These are phyloP conservation scores for Phaeosphaeriaceae sp. DNA, from an alignment of 2,329 filamentous ascomycete genomes.

Conservation along the genomic window DNA sequence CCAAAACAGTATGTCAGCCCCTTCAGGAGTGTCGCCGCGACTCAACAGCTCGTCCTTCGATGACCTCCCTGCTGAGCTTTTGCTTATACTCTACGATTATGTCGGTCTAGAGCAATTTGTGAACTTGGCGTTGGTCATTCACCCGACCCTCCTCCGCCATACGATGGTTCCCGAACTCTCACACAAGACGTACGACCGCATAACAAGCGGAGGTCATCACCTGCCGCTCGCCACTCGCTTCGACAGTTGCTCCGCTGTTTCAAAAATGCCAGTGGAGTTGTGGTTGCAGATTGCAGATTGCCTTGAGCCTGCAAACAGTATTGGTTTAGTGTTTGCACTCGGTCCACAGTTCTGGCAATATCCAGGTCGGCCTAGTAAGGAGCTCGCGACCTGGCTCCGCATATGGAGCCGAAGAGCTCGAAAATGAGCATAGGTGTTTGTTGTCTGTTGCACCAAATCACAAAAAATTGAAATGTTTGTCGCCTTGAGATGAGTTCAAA, in stretches of 20 bases:
- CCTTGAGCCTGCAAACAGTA: slow-evolving; percentile 45
- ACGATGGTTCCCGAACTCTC: slow-evolving; percentile 41
- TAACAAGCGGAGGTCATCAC: slow-evolving; percentile 18
- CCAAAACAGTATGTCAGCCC: slow-evolving; percentile 27
- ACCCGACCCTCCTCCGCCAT: slow-evolving; percentile 51
- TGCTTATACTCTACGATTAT: slow-evolving; percentile 53
- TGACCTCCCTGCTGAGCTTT: slow-evolving; percentile 54
- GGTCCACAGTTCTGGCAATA: slow-evolving; percentile 23
- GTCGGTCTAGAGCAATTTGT: slow-evolving; percentile 51
- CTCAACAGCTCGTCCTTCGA: slow-evolving; percentile 37
- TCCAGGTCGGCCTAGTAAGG: slow-evolving; percentile 14
- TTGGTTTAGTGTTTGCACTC: slow-evolving; percentile 47
- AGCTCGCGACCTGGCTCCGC: slow-evolving; percentile 17
- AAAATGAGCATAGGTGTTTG: too few species aligned
- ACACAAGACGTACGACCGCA: slow-evolving; percentile 28
- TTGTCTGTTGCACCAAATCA: too few species aligned
- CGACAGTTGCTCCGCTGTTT: slow-evolving; percentile 6
- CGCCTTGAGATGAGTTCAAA: not conserved
- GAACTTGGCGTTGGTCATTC: slow-evolving; percentile 55
- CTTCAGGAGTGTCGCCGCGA: slow-evolving; percentile 29
- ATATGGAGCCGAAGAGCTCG: slow-evolving; percentile 23
- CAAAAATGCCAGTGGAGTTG: slow-evolving; percentile 49
- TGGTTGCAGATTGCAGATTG: slow-evolving; percentile 48
- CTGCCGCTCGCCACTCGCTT: not conserved
- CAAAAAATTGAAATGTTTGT: not conserved